Conservation (phyloP, 148 eudicot species). For the Vaccinium darrowii region DNA sequence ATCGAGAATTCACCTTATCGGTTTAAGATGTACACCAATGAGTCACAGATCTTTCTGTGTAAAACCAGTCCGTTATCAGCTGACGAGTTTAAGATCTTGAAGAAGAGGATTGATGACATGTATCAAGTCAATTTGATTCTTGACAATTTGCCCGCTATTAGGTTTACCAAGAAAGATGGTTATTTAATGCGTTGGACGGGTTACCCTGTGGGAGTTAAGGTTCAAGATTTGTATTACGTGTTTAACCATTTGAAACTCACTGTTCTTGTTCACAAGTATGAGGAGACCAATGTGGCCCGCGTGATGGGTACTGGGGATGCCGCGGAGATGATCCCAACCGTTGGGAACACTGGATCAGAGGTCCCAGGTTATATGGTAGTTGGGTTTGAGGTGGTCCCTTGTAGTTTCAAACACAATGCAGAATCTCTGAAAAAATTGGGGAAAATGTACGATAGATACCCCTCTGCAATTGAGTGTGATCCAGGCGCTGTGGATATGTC, state of each 20-base stretch:
- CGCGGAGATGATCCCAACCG: conserved; percentile 22
- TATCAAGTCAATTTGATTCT: conserved; percentile 38
- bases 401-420: conserved; percentile 24
- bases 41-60: conserved; percentile 31
- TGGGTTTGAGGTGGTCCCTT: conserved; percentile 36
- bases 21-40: conserved; percentile 33
- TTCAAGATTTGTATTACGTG: conserved; percentile 28
- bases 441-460: conserved; percentile 28
- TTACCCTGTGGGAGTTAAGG: conserved; percentile 32
- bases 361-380: conserved; percentile 38
- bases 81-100: conserved; percentile 27
- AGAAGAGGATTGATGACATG: conserved; percentile 41
- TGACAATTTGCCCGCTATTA: conserved; percentile 37
- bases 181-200: conserved; percentile 33
- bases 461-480: conserved; percentile 29
- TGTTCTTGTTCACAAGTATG: conserved; percentile 38
- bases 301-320: conserved; percentile 39
- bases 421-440: conserved; percentile 16
- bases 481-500: conserved; percentile 23
- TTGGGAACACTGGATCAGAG: conserved; percentile 5
- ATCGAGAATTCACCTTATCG: conserved; percentile 38
- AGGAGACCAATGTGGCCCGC: conserved; percentile 37
- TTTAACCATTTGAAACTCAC: conserved; percentile 36
- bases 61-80: conserved; percentile 20
- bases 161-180: conserved; percentile 27